These are phyloP conservation scores for Pleurostoma richardsiae DNA, from an alignment of 2,329 filamentous ascomycete genomes.

Conservation along the genomic window DNA sequence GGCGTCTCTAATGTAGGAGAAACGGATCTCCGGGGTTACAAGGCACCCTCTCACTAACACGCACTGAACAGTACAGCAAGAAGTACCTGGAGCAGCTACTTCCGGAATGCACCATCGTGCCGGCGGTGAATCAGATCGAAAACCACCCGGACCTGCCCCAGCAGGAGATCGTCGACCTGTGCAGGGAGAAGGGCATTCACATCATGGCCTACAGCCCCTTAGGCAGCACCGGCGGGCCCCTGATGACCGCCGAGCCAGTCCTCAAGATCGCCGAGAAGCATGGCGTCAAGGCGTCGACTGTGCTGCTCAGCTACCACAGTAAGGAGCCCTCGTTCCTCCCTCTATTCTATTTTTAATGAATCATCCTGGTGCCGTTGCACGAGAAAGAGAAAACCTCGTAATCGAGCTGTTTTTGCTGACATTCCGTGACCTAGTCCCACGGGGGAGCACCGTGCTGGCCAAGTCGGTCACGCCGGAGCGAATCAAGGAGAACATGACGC, in stretches of 20 bases:
- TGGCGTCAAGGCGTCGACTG: constrained; percentile 52
- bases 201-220: constrained; percentile 69
- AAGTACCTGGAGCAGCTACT: constrained; percentile 52
- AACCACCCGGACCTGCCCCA: constrained; percentile 69
- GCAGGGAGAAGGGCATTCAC: constrained; percentile 63
- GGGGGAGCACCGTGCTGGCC: constrained; percentile 65
- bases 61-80: constrained; percentile 40
- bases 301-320: constrained; percentile 71
- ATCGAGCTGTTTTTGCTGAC: neutral
- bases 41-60: neutral
- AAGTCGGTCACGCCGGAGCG: constrained; percentile 66
- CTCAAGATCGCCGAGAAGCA: constrained; percentile 61
- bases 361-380: neutral
- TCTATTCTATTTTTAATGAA: neutral
- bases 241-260: constrained; percentile 58
- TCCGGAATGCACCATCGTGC: constrained; percentile 45
- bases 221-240: constrained; percentile 58
- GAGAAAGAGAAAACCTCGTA: neutral
- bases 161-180: constrained; percentile 66
- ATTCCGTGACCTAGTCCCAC: constrained; percentile 44
- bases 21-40: neutral
- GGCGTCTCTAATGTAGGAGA: constrained; percentile 50
- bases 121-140: constrained; percentile 69
- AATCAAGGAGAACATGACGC: constrained; percentile 65
- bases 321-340: constrained; percentile 21